phyloP scores from a whole-genome alignment of 1,284 basidiomycete species.

The Tilletia walkeri region DNA sequence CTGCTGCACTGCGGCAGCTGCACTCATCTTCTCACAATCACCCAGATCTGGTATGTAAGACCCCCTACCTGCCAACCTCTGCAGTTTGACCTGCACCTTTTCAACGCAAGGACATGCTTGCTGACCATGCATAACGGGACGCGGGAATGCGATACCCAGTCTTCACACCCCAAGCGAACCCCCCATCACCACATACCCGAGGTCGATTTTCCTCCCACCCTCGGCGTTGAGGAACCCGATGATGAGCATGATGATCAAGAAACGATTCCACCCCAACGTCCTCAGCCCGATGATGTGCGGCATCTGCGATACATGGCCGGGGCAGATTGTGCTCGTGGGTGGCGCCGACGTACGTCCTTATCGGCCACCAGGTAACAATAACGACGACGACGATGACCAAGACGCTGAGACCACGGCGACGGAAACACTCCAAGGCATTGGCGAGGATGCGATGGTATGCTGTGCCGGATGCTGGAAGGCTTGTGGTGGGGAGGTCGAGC shows the following conservation, averaged over 20 bases:
- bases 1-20: background rate
- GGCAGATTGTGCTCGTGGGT: background rate
- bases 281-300: constrained; percentile 5
- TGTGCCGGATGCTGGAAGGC: constrained; percentile 6
- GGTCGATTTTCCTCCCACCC: background rate
- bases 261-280: background rate
- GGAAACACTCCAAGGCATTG: background rate
- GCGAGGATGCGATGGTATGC: background rate
- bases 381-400: background rate
- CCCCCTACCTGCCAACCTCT: background rate
- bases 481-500: background rate
- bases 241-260: constrained; percentile 10
- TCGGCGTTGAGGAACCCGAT: background rate
- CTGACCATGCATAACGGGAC: too few relatives aligned
- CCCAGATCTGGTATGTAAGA: background rate
- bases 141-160: background rate
- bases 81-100: background rate
- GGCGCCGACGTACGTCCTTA: background rate
- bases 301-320: constrained; percentile 6
- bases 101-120: too few relatives aligned
- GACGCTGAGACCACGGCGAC: background rate
- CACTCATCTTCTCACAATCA: background rate
- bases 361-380: background rate
- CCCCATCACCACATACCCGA: background rate
- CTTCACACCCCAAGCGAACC: background rate